These are phyloP conservation scores for Colletotrichum sojae DNA, from an alignment of 2,329 filamentous ascomycete genomes.

Conservation along the genomic window DNA sequence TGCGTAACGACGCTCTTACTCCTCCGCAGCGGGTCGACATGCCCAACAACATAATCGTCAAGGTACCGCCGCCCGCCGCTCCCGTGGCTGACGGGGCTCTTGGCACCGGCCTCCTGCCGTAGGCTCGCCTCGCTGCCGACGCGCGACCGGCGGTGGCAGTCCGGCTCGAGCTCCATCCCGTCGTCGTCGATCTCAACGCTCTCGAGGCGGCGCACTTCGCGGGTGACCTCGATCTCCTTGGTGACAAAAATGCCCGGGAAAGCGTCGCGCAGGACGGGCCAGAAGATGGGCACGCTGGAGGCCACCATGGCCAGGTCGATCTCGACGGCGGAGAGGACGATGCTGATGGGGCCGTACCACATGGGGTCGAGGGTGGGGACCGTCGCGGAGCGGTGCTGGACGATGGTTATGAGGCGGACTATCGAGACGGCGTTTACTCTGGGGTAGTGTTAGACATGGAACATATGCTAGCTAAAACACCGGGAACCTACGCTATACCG, in stretches of 20 bases:
- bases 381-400: slow-evolving; percentile 48
- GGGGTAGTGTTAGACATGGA: neutral
- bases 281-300: slow-evolving; percentile 83
- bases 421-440: slow-evolving; percentile 47
- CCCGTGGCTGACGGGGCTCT: too few species aligned
- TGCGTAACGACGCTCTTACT: slow-evolving; percentile 26
- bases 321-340: slow-evolving; percentile 44
- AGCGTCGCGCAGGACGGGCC: slow-evolving; percentile 71
- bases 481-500: slow-evolving; percentile 47
- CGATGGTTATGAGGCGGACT: slow-evolving; percentile 50
- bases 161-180: slow-evolving; percentile 27
- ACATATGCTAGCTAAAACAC: too few species aligned
- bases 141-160: slow-evolving; percentile 22
- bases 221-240: slow-evolving; percentile 35
- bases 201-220: slow-evolving; percentile 27
- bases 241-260: slow-evolving; percentile 40
- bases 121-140: slow-evolving; percentile 39
- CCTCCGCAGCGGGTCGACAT: slow-evolving; percentile 31
- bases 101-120: slow-evolving; percentile 19
- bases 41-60: slow-evolving; percentile 23
- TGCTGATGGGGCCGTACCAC: slow-evolving; percentile 48
- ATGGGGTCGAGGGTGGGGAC: slow-evolving; percentile 51
- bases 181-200: slow-evolving; percentile 34
- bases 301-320: slow-evolving; percentile 48
- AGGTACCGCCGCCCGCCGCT: neutral